Percentiles rank a stretch among this genome's conserved stretches.
Conservation (phyloP, 208 protist species). For the Acanthamoeba rhysodes region DNA sequence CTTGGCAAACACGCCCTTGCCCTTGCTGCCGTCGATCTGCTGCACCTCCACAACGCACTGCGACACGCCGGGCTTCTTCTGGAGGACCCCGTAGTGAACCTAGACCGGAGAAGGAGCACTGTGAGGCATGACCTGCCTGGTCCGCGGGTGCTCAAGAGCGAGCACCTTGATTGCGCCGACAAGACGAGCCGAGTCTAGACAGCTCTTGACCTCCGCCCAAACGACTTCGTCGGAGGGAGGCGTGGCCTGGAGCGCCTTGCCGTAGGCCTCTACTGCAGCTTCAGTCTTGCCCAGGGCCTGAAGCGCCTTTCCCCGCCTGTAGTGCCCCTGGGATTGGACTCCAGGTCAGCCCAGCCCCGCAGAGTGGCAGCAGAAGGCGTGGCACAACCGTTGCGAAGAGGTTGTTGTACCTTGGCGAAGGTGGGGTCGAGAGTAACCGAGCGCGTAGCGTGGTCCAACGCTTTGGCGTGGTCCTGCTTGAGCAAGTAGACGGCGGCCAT, state of each 20-base stretch:
- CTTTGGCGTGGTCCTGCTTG: background rate
- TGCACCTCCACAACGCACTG: background rate
- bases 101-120: background rate
- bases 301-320: slow-evolving; percentile 1
- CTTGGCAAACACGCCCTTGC: background rate
- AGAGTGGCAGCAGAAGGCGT: too few species aligned
- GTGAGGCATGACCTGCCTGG: background rate
- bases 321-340: background rate
- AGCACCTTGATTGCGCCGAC: background rate
- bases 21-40: background rate
- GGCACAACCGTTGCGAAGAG: too few species aligned
- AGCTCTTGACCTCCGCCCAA: background rate
- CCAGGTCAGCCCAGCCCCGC: background rate
- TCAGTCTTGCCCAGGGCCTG: background rate
- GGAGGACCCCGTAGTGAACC: background rate
- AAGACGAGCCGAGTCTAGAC: background rate
- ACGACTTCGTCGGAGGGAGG: background rate
- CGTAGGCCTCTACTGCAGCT: slow-evolving; percentile 10
- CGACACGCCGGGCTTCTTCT: background rate
- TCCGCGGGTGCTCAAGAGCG: background rate
- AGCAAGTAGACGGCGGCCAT: slow-evolving; percentile 45
- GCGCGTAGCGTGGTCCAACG: background rate
- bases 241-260: background rate
- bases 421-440: background rate
- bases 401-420: slow-evolving; percentile 65